Evolutionary conservation across 352 stramenopile genomes (phyloP), one percentile per base, ranked within the genome.

Genomic region (Phytophthora lateralis): DNA sequence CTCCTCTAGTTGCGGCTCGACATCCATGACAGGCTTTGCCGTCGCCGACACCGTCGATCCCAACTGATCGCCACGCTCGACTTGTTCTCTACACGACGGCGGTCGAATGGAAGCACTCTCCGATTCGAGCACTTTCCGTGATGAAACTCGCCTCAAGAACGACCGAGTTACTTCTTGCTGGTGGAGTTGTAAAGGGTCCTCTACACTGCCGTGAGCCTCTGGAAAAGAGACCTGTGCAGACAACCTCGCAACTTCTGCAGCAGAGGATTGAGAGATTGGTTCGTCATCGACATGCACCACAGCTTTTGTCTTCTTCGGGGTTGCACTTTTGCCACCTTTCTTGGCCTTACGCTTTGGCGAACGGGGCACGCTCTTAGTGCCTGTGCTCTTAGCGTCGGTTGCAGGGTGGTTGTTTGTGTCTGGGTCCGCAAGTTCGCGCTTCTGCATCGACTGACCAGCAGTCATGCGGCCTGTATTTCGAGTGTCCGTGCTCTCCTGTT

Each of bases 141-240:
- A 69, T 8, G 61, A 56, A 42, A 60, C 18, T n/a, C 54, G 39
- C 41, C 51, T 48, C 42, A 69, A 56, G 42, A 65, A 69, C 15
- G 42, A 52, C 10, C 48, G 55, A 3, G 55, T 66, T 6, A 64
- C 1, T 21, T 41, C 21, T 66, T 61, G 62, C 3, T 68, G 53
- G 12, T 55, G 42, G 14, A 53, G 12, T 14, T 5, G 39, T 49
- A 59, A 55, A 55, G 17, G 26, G 9, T 60, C 41, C 39, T 61
- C 41, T 34, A 15, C 49, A 38, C n/a, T 12, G 10, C 8, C 8
- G 24, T 37, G 12, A 1, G 4, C 12, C 15, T 45, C 5, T 39
- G 38, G 20, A 39, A 39, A 45, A 14, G 24, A 32, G 6, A n/a
- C 27, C 32, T 38, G 24, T 52, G 29, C 21, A 24, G 41, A 15